Conservation (phyloP, 495 filamentous ascomycete genomes). For the Penicillium atrosanguineum region DNA sequence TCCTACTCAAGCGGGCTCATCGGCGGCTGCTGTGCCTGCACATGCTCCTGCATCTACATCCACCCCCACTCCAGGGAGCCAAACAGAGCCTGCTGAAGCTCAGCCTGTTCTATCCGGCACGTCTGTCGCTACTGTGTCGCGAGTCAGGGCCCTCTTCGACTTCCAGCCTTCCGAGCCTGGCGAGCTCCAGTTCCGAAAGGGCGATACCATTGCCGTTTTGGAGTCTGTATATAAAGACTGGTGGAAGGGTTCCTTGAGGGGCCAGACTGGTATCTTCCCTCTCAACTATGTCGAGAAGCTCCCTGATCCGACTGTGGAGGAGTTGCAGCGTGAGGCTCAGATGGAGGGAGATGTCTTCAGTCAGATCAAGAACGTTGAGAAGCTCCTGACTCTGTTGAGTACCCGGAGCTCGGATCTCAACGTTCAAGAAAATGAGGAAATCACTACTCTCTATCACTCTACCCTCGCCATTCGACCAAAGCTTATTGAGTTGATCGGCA, state of each 20-base stretch:
- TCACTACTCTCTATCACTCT: slow-evolving; percentile 88
- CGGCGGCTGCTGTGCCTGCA: slow-evolving; percentile 27
- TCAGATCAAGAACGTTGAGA: slow-evolving; percentile 98
- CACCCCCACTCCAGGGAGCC: slow-evolving; percentile 36
- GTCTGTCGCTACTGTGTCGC: slow-evolving; percentile 94
- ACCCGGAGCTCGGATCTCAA: slow-evolving; percentile 87
- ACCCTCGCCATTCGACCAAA: slow-evolving; percentile 94
- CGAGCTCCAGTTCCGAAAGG: slow-evolving; percentile 93
- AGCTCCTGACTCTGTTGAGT: slow-evolving; percentile 88
- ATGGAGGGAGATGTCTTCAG: slow-evolving; percentile 98
- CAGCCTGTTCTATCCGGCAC: slow-evolving; percentile 64
- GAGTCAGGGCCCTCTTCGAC: slow-evolving; percentile 90
- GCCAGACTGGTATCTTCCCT: slow-evolving; percentile 96
- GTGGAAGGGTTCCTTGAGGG: slow-evolving; percentile 95
- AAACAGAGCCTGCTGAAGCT: slow-evolving; percentile 40
- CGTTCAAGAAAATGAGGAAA: slow-evolving; percentile 88
- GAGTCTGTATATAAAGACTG: slow-evolving; percentile 99
- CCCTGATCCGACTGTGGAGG: slow-evolving; percentile 88
- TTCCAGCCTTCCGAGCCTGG: slow-evolving; percentile 92
- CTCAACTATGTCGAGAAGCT: slow-evolving; percentile 99
- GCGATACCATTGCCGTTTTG: slow-evolving; percentile 93
- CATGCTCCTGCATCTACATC: slow-evolving; percentile 28
- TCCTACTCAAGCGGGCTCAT: slow-evolving; percentile 23
- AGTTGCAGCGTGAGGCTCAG: slow-evolving; percentile 91
- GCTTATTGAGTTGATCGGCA: slow-evolving; percentile 96